A percentile compares a stretch with the other conserved stretches of the same genome.
These are phyloP conservation scores for Akanthomyces lecanii DNA, from an alignment of 2,329 filamentous ascomycete species.

Conservation along the genomic window DNA sequence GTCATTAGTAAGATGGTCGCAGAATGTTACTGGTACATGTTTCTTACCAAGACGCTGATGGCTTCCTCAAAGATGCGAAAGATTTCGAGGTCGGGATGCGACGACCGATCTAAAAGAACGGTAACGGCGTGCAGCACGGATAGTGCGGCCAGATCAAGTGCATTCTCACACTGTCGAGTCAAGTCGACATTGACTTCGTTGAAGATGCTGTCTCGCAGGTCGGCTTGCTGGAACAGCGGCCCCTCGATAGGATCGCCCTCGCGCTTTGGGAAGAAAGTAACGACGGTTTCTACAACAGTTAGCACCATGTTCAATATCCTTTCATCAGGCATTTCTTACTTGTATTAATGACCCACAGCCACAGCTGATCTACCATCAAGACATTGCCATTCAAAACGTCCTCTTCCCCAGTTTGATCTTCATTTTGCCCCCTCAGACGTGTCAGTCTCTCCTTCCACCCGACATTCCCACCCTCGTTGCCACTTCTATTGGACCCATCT, in stretches of 20 bases:
- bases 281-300: slow-evolving; percentile 39
- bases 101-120: slow-evolving; percentile 55
- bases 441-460: slow-evolving; percentile 27
- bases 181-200: slow-evolving; percentile 63
- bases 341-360: slow-evolving; percentile 55
- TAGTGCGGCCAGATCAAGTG: slow-evolving; percentile 59
- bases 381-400: slow-evolving; percentile 51
- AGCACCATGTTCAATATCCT: neutral
- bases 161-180: slow-evolving; percentile 57
- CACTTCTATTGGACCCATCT: slow-evolving; percentile 25
- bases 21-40: neutral
- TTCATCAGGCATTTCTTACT: slow-evolving; percentile 33
- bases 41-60: slow-evolving; percentile 54
- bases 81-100: slow-evolving; percentile 58
- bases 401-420: slow-evolving; percentile 25
- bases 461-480: slow-evolving; percentile 24
- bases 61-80: slow-evolving; percentile 64
- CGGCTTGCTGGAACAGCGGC: slow-evolving; percentile 54
- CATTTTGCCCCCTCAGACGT: slow-evolving; percentile 17
- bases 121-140: slow-evolving; percentile 58
- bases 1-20: neutral
- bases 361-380: slow-evolving; percentile 64
- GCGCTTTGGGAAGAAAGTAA: slow-evolving; percentile 53
- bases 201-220: slow-evolving; percentile 60
- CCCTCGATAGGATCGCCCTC: slow-evolving; percentile 53